Base-by-base conservation (phyloP, 805 yeast species). In the Ogataea paradorogensis region DNA sequence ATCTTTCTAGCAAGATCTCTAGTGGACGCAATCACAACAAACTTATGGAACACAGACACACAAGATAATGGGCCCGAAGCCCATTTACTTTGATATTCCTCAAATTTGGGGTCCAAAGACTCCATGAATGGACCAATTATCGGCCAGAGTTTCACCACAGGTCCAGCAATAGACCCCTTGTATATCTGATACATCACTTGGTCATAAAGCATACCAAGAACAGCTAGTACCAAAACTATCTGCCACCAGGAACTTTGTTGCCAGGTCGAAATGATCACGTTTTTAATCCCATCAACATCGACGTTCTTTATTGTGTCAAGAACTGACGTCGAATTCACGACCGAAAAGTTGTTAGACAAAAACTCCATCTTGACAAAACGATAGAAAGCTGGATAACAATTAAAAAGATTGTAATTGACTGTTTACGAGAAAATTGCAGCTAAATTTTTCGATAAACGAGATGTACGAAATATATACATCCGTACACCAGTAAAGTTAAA, bases 41-140 rank as follows among this genome's bases (percentile, higher is more conserved):
- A 91, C 69, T 93, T 93, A 72, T 93, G 99, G 75, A 93, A 93
- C 46, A 93, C 93, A 2, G 97, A 90, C 33, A 93, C 99, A 71
- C 99, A 93, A 10, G 95, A 84, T 41, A 93, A 71, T 10, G 91
- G 93, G 46, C 99, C 99, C 6, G 93, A 82, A 55, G 77, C 80
- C 99, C 99, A 93, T 63, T 93, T 93, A 35, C 86, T 86, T 62
- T 78, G 71, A 64, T 93, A 93, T 58, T 84, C 96, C 58, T 85
- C 95, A 61, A 93, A 93, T 61, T 91, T 90, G 15, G 99, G 99
- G 68, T 93, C 91, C 60, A 93, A 70, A 13, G 93, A 82, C 61
- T 93, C 97, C 63, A 93, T 70, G 55, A 93, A 93, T 3, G 99
- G 98, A 2, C 99, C 99, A 52, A 93, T 90, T 35, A 93, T 71